These are phyloP conservation scores for Amphicarpaea edgeworthii DNA, from an alignment of 306 rosid species.

Conservation along the genomic window DNA sequence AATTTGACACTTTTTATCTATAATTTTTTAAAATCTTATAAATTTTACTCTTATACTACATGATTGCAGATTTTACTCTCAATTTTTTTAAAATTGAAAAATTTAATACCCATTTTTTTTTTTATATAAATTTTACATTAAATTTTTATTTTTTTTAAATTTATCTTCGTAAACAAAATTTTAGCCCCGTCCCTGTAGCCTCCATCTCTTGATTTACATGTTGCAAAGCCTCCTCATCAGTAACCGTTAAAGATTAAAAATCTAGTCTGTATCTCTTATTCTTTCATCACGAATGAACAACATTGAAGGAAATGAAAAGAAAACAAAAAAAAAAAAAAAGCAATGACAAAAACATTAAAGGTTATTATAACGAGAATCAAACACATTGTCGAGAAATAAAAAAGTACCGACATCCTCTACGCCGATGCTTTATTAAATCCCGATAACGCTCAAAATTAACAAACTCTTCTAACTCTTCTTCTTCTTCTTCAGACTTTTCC, in stretches of 20 bases:
- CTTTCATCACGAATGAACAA: conserved; percentile 43
- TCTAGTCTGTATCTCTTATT: conserved; percentile 49
- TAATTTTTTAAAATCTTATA: too few relatives aligned
- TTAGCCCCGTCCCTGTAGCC: too few relatives aligned
- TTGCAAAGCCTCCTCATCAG: conserved; percentile 91
- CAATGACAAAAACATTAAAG: conserved; percentile 33
- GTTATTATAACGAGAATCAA: conserved; percentile 45
- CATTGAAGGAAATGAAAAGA: conserved; percentile 16
- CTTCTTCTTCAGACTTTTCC: conserved; percentile 90
- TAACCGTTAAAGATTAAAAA: conserved; percentile 69
- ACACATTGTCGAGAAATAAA: conserved; percentile 57
- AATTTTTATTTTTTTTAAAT: too few relatives aligned
- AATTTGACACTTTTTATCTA: too few relatives aligned
- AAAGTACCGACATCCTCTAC: conserved; percentile 99
- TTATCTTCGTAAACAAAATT: too few relatives aligned
- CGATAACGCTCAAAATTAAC: conserved; percentile 99
- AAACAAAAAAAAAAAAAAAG: conserved; percentile 11
- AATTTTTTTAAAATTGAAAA: too few relatives aligned
- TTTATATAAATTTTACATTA: too few relatives aligned
- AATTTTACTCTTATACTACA: too few relatives aligned
- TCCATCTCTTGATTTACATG: conserved; percentile 95
- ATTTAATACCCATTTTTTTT: too few relatives aligned
- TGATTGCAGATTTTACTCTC: too few relatives aligned
- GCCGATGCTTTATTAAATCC: conserved; percentile 99
- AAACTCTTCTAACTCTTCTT: conserved; percentile 99